These are phyloP conservation scores for Aphanomyces stellatus DNA, from an alignment of 352 stramenopile species.

Conservation along the genomic window DNA sequence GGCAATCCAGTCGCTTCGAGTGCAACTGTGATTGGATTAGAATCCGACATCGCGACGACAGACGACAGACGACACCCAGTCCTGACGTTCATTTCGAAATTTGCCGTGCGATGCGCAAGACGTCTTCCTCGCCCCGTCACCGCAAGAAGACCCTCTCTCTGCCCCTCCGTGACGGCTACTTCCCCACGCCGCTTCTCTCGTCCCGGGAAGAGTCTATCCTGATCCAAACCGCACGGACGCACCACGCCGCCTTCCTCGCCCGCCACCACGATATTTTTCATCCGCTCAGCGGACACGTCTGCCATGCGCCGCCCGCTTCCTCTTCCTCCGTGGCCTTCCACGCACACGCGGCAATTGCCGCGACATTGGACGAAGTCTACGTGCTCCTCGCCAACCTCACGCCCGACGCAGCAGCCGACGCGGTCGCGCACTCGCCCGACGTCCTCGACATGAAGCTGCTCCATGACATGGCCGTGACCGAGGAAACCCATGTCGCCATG, in stretches of 20 bases:
- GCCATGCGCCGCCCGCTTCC: neutral
- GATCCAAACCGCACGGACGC: neutral
- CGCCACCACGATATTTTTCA: neutral
- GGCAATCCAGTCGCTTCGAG: no score
- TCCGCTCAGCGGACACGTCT: neutral
- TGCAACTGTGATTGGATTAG: no score
- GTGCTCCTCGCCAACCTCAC: neutral
- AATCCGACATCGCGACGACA: no score
- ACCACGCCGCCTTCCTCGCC: neutral
- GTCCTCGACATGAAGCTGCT: constrained; percentile 2
- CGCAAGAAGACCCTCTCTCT: neutral
- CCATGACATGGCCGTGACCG: neutral
- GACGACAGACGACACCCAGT: no score
- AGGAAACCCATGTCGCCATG: neutral
- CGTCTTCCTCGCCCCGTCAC: neutral
- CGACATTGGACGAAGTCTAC: neutral
- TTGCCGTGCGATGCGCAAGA: neutral
- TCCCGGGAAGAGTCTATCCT: neutral
- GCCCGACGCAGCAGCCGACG: neutral
- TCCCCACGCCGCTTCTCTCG: neutral
- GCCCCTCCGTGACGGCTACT: neutral
- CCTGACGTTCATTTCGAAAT: neutral
- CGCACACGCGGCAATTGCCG: neutral
- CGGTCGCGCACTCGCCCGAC: neutral
- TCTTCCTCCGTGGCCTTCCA: neutral